Evolutionary conservation across 2,329 filamentous ascomycete species (phyloP).

Genomic region (Epichloe baconii): DNA sequence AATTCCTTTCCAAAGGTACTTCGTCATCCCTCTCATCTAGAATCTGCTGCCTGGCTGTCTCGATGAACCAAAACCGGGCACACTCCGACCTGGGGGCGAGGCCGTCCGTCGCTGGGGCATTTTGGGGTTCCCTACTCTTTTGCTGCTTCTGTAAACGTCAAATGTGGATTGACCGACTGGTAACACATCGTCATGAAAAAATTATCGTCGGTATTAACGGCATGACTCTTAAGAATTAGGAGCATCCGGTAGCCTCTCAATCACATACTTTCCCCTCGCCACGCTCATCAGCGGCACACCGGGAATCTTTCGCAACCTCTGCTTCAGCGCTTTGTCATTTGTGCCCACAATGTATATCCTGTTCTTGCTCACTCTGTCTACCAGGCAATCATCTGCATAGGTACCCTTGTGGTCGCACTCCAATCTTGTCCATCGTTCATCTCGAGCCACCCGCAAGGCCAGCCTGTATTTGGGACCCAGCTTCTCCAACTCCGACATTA

Average conservation of each 20-base stretch:
- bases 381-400: conserved; percentile 73
- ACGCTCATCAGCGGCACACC: conserved; percentile 67
- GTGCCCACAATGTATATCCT: conserved; percentile 70
- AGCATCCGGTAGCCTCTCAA: conserved; percentile 80
- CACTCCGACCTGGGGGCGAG: no score
- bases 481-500: conserved; percentile 79
- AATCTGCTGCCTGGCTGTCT: no score
- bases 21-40: no score
- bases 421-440: conserved; percentile 76
- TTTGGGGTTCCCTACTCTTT: no score
- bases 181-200: neutral
- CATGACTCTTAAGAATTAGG: conserved; percentile 36
- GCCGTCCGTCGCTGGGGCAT: no score
- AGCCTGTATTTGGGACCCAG: conserved; percentile 80
- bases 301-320: conserved; percentile 61
- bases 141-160: no score
- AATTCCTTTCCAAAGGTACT: no score
- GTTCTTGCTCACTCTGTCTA: conserved; percentile 60
- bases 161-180: no score
- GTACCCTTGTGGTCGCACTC: conserved; percentile 82
- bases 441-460: conserved; percentile 71
- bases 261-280: conserved; percentile 80
- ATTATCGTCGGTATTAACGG: neutral
- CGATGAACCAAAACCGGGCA: no score
- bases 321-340: conserved; percentile 68